Percentiles rank a stretch among this genome's conserved stretches.
These are phyloP conservation scores for Colletotrichum acutatum DNA, from an alignment of 2,329 filamentous ascomycete genomes.

Conservation along the genomic window DNA sequence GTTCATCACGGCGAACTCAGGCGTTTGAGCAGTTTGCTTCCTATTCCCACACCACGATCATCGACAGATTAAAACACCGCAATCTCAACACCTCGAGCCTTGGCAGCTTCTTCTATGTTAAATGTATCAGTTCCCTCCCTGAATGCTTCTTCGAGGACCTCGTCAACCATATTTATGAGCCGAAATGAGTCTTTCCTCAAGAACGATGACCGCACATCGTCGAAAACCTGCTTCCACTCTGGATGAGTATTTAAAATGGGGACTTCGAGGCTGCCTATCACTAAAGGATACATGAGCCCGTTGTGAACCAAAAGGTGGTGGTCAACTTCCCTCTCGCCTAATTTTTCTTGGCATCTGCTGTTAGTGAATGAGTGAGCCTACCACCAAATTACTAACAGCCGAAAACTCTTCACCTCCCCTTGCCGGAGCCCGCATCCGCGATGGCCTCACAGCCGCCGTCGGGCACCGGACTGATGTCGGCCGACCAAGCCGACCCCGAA, in stretches of 20 bases:
- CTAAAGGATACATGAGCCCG: constrained; percentile 41
- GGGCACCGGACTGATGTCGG: no score
- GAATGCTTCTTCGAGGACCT: constrained; percentile 30
- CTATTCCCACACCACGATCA: neutral
- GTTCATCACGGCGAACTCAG: neutral
- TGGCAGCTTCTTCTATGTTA: constrained; percentile 32
- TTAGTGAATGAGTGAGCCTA: no score
- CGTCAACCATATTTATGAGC: constrained; percentile 1
- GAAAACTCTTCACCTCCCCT: no score
- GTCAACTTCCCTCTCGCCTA: no score
- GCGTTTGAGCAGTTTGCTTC: neutral
- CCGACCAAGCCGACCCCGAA: no score
- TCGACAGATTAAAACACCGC: constrained; percentile 24
- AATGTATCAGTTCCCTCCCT: constrained; percentile 24
- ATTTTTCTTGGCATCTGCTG: no score
- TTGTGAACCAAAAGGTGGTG: constrained; percentile 39
- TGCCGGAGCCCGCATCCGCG: no score
- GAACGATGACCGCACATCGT: constrained; percentile 18
- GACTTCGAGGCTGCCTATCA: constrained; percentile 41
- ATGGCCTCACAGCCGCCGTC: no score
- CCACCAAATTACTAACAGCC: no score
- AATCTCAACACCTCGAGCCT: constrained; percentile 25
- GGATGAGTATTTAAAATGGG: constrained; percentile 31
- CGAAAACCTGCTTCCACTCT: constrained; percentile 35
- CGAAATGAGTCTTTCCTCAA: constrained; percentile 16